A percentile compares a stretch with the other conserved stretches of the same genome.
phyloP scores from a whole-genome alignment of 2,329 filamentous ascomycete species.

The Calonectria fujianensis region DNA sequence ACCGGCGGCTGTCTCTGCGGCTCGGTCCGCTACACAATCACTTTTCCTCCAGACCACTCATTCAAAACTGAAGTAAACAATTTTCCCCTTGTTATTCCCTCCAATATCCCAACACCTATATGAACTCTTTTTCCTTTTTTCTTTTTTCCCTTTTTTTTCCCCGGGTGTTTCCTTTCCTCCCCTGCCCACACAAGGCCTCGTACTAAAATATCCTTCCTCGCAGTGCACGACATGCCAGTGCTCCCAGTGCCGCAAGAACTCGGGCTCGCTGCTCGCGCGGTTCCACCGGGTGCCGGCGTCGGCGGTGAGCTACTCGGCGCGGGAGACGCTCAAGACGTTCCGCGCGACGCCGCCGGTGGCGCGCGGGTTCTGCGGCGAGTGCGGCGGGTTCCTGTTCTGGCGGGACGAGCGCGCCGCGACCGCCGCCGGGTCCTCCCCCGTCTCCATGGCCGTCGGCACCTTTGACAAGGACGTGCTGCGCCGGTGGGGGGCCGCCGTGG shows the following conservation, averaged over 20 bases:
- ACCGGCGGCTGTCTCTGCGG: slow-evolving; percentile 72
- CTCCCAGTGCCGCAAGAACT: slow-evolving; percentile 72
- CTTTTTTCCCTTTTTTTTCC: slow-evolving; percentile 3
- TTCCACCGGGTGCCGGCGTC: slow-evolving; percentile 61
- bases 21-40: slow-evolving; percentile 68
- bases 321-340: slow-evolving; percentile 62
- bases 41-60: slow-evolving; percentile 67
- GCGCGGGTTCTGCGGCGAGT: slow-evolving; percentile 69
- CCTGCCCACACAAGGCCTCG: slow-evolving; percentile 13
- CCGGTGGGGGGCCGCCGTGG: slow-evolving; percentile 63
- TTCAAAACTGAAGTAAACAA: slow-evolving; percentile 60
- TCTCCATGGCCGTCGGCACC: slow-evolving; percentile 65
- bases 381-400: slow-evolving; percentile 71
- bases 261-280: slow-evolving; percentile 67
- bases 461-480: slow-evolving; percentile 67
- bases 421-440: slow-evolving; percentile 31
- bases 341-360: slow-evolving; percentile 62
- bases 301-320: slow-evolving; percentile 60
- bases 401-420: slow-evolving; percentile 53
- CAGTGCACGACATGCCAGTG: slow-evolving; percentile 72
- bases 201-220: background rate
- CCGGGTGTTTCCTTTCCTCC: background rate
- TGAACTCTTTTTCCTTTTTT: too few relatives aligned
- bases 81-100: background rate
- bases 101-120: background rate